Evolutionary conservation across 768 basidiomycete species (phyloP), one percentile per base, ranked within the genome.

Genomic region (Fomitopsis pulvina): DNA sequence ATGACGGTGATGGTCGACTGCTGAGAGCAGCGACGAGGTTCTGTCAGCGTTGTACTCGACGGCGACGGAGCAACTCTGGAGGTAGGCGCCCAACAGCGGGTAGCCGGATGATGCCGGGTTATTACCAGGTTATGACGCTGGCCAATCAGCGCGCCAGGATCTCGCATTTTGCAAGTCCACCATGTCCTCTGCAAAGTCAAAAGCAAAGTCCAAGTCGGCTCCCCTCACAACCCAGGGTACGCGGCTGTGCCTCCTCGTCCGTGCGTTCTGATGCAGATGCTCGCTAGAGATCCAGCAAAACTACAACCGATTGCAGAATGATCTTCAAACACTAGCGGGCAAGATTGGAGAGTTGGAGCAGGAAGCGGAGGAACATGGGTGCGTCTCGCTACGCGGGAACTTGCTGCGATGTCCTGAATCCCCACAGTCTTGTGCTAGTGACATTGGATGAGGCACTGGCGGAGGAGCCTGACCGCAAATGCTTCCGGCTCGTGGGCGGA

Each of bases 271-370:
- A 21, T 21, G 26, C 20, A 9, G 25, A n/a, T 18, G 54, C 57
- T 56, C 79, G 78, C 74, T 73, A 92, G 91, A 93, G 67, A 80
- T 92, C 50, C 87, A 92, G 67, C 80, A 84, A 68, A 85, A 74
- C 38, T 95, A 89, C 62, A 75, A 83, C 54, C 81, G 84, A 51
- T 76, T 87, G 60, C 88, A 94, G 67, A 88, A 78, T 68, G 95
- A 98, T 43, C 72, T 98, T 25, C 92, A 94, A 66, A 79, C 83
- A n/a, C 70, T 98, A 24, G 92, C 92, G 30, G 80, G 84, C 56
- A 98, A 98, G 71, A 94, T 98, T 58, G 89, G 90, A 53, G 96
- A 99, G 68, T 76, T 99, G 27, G 96, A 99, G 66, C 81, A 85
- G 57, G 96, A 99, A 61, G 82, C 91, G 18, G 96, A 99, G 54